Base-by-base conservation (phyloP, 352 stramenopile genomes). In the Pythium dissotocum region DNA sequence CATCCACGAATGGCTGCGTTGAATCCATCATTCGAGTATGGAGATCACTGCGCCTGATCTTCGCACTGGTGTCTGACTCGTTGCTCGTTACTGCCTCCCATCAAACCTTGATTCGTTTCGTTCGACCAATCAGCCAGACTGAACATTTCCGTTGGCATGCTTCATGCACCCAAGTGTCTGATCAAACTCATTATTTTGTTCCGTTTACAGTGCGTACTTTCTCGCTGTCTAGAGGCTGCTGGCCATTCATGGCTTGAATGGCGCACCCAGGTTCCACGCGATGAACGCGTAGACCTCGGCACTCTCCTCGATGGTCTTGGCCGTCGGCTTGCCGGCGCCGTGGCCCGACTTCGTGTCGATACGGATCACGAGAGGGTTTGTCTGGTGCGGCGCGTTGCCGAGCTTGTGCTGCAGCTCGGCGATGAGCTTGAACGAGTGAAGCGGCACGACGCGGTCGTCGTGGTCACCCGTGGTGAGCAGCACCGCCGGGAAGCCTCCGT, bases 341-440 rank as follows among this genome's bases (percentile, higher is more conserved):
- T 97, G 91, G 26, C 91, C 90, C 38, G 85, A 89, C 73, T 96
- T 93, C 16, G 85, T 93, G 56, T 97, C 90, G 61, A 97, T 97
- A 48, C 90, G 85, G 63, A 96, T 96, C 6, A 97, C 52, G 26
- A 97, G 65, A 61, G 91, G 91, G 70, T 96, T 95, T 32, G 71
- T 89, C 68, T 97, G 89, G 4, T 72, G 57, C 42, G 76, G 54
- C 18, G 78, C 80, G 30, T 60, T 62, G 10, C 87, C 88, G 8
- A 95, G 79, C 40, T 87, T 71, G 61, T 95, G 70, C 75, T 97
- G 91, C 62, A 97, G 69, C 72, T 93, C 85, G 10, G 91, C 86
- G 62, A 92, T 91, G 26, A 96, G 79, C 78, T 97, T 97, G 85
- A 90, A 96, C 75, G 87, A 96, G 73, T 97, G 91, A 63, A 96